Evolutionary conservation across 257 asterid genomes (phyloP).

Genomic region (Solanum commersonii): DNA sequence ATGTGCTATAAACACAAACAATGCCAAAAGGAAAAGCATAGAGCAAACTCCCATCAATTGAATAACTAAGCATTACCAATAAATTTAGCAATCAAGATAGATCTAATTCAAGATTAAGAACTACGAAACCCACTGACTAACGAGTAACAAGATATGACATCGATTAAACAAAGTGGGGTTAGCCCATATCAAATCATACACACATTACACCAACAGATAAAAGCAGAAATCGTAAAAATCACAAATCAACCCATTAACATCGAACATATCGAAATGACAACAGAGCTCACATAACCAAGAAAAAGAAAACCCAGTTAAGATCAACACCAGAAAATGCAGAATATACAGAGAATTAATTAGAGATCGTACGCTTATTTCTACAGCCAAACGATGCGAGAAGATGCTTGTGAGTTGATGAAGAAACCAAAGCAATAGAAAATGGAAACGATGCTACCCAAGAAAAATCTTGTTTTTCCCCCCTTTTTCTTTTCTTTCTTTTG

Average conservation of each 20-base stretch:
- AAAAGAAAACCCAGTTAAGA: slow-evolving; percentile 1
- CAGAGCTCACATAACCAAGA: slow-evolving; percentile 9
- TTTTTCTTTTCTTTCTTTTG: background rate
- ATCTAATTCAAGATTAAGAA: background rate
- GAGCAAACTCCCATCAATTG: background rate
- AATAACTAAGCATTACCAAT: background rate
- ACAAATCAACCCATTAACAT: background rate
- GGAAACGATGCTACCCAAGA: background rate
- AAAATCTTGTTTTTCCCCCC: background rate
- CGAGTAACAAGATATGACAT: background rate
- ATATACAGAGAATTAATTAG: background rate
- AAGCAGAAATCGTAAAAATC: background rate
- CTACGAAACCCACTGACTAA: background rate
- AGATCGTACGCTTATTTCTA: slow-evolving; percentile 14
- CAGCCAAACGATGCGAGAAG: background rate
- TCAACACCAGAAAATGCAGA: background rate
- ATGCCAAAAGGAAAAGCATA: background rate
- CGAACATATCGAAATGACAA: background rate
- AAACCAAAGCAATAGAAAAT: slow-evolving; percentile 10
- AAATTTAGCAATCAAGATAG: background rate
- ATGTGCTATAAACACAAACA: background rate
- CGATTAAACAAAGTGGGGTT: background rate
- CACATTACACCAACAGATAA: background rate
- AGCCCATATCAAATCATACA: background rate
- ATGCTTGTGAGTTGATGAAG: slow-evolving; percentile 3